Percentiles rank a stretch among this genome's conserved stretches.
Conservation (phyloP, 257 asterid genomes). For the Fraxinus americana region DNA sequence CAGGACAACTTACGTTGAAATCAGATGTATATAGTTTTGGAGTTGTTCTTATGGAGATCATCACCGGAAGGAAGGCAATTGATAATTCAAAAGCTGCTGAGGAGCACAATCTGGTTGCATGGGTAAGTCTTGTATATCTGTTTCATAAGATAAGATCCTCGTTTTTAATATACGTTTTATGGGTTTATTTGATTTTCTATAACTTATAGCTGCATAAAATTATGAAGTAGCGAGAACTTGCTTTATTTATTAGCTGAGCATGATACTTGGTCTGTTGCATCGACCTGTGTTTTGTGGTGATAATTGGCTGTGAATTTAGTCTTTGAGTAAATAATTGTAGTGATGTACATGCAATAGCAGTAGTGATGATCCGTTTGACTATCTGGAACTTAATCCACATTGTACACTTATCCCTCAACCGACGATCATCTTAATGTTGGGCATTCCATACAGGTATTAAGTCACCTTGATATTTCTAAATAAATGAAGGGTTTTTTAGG, state of each 20-base stretch:
- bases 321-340: neutral
- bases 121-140: slow-evolving; percentile 48
- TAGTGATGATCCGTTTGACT: neutral
- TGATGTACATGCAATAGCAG: neutral
- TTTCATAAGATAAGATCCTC: neutral
- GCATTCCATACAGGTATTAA: too few relatives aligned
- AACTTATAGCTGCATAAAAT: neutral
- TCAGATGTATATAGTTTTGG: slow-evolving; percentile 79
- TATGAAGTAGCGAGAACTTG: neutral
- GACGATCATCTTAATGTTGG: neutral
- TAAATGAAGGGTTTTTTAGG: too few relatives aligned
- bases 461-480: too few relatives aligned
- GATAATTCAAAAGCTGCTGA: slow-evolving; percentile 65
- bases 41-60: slow-evolving; percentile 75
- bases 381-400: neutral
- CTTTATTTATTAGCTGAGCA: neutral
- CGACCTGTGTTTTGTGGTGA: neutral
- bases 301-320: neutral
- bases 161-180: neutral
- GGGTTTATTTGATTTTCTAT: neutral
- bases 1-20: slow-evolving; percentile 68
- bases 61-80: slow-evolving; percentile 71
- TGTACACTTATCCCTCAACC: neutral
- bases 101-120: slow-evolving; percentile 75
- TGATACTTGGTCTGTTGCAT: neutral